Evolutionary conservation across 495 filamentous ascomycete genomes (phyloP).

Genomic region (Antarctomyces pellizariae): DNA sequence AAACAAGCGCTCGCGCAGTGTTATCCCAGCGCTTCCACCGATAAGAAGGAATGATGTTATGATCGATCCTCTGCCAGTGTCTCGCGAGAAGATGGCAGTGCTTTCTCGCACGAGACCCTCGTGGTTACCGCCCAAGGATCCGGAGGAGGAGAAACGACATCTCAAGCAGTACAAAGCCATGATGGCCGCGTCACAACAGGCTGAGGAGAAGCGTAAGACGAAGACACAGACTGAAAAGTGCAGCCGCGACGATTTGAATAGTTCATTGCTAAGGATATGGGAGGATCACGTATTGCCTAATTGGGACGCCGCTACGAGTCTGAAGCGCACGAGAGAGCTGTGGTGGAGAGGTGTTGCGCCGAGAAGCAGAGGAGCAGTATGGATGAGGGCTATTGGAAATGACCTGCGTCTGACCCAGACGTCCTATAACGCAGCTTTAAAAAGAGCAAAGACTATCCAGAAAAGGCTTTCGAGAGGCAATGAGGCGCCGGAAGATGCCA

Average conservation of each 20-base stretch:
- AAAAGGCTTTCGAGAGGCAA: slow-evolving; percentile 18
- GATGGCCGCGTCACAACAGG: slow-evolving; percentile 63
- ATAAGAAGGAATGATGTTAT: slow-evolving; percentile 72
- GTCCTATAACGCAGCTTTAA: slow-evolving; percentile 58
- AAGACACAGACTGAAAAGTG: slow-evolving; percentile 24
- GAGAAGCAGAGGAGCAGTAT: slow-evolving; percentile 58
- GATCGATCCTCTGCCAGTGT: slow-evolving; percentile 88
- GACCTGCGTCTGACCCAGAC: slow-evolving; percentile 54
- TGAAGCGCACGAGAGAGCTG: slow-evolving; percentile 58
- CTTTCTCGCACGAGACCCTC: slow-evolving; percentile 76
- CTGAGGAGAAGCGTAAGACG: slow-evolving; percentile 30
- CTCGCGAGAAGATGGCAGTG: slow-evolving; percentile 89
- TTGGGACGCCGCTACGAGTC: slow-evolving; percentile 53
- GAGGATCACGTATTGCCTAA: slow-evolving; percentile 69
- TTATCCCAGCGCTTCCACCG: slow-evolving; percentile 49
- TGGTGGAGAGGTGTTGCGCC: slow-evolving; percentile 89
- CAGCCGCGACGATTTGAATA: slow-evolving; percentile 42
- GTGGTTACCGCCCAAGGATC: slow-evolving; percentile 88
- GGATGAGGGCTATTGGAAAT: slow-evolving; percentile 73
- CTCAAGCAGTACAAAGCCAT: slow-evolving; percentile 81
- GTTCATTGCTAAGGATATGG: slow-evolving; percentile 50
- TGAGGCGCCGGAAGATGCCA: slow-evolving; percentile 17
- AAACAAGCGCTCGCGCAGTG: slow-evolving; percentile 32
- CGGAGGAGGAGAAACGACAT: slow-evolving; percentile 78
- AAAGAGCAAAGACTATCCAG: slow-evolving; percentile 45